These are phyloP conservation scores for Brassica incana DNA, from an alignment of 345 rosid genomes.

Conservation along the genomic window DNA sequence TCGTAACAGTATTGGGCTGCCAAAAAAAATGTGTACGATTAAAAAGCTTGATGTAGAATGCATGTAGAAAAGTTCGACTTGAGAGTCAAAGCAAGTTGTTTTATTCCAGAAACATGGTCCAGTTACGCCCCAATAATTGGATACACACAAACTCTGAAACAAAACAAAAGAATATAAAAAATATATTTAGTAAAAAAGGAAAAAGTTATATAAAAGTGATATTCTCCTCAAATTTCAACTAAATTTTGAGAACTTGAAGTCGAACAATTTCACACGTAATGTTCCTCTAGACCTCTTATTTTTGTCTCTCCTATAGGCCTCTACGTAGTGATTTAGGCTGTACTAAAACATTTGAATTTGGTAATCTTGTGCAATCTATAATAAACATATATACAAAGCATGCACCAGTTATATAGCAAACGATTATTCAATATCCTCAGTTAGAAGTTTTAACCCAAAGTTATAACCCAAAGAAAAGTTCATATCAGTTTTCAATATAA, in stretches of 20 bases:
- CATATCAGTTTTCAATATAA: neutral
- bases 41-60: neutral
- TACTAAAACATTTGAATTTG: neutral
- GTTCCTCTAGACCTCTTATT: neutral
- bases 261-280: neutral
- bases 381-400: neutral
- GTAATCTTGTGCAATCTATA: neutral
- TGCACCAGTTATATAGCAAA: neutral
- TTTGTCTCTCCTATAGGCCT: neutral
- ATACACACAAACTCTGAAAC: neutral
- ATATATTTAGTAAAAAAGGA: neutral
- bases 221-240: neutral
- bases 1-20: neutral
- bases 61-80: neutral
- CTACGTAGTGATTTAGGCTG: neutral
- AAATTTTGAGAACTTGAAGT: neutral
- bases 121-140: neutral
- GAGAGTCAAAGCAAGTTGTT: neutral
- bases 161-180: neutral
- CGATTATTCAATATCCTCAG: neutral
- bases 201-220: neutral
- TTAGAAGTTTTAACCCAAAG: neutral
- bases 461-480: neutral
- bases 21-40: neutral
- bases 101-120: neutral